These are phyloP conservation scores for Raddia distichophylla DNA, from an alignment of 176 grass and related monocot genomes.

Conservation along the genomic window DNA sequence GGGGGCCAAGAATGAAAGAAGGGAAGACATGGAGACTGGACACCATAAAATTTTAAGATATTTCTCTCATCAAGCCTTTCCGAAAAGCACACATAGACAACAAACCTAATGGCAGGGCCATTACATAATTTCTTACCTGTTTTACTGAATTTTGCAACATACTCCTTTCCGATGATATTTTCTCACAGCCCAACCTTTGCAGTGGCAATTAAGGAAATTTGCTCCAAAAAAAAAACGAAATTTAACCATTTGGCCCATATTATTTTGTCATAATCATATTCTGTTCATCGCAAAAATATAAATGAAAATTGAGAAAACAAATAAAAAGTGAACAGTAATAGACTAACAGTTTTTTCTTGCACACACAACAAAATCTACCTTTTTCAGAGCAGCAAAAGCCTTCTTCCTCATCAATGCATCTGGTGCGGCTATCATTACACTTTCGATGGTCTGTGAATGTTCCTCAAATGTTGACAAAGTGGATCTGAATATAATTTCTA, in stretches of 20 bases:
- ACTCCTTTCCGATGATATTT: too few species aligned
- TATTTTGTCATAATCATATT: neutral
- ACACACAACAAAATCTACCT: slow-evolving; percentile 37
- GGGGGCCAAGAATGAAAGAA: too few species aligned
- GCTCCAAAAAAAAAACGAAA: too few species aligned
- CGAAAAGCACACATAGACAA: too few species aligned
- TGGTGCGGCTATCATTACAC: slow-evolving; percentile 70
- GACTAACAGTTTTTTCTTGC: neutral
- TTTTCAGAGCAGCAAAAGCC: slow-evolving; percentile 73
- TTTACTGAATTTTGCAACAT: too few species aligned
- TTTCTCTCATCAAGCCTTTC: too few species aligned
- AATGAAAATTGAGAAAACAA: slow-evolving; percentile 5
- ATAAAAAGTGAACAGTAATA: neutral
- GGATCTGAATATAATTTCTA: slow-evolving; percentile 3
- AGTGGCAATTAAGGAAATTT: too few species aligned
- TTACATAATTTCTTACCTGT: too few species aligned
- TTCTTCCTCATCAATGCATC: slow-evolving; percentile 69
- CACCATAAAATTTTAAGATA: too few species aligned
- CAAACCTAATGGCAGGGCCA: too few species aligned
- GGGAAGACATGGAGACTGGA: too few species aligned
- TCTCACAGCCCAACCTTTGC: too few species aligned
- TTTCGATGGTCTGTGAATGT: slow-evolving; percentile 73
- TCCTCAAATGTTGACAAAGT: slow-evolving; percentile 32
- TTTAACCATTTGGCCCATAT: slow-evolving; percentile 28
- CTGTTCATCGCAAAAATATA: slow-evolving; percentile 17